Evolutionary conservation across 768 basidiomycete genomes (phyloP).

Genomic region (Mycena galopus): DNA sequence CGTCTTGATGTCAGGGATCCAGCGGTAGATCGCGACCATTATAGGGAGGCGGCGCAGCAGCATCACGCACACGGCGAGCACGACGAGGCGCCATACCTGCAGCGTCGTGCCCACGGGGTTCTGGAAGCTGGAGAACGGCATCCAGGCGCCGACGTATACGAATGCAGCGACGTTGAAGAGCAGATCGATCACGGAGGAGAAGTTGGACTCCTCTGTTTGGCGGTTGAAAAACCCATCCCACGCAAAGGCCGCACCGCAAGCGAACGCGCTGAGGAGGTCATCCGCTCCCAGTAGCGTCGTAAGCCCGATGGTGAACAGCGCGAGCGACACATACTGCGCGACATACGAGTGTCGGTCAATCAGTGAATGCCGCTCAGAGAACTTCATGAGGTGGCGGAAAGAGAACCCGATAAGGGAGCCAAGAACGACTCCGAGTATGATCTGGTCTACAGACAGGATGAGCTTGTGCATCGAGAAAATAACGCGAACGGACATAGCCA

Average conservation of each 20-base stretch:
- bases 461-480: conserved; percentile 22
- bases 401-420: conserved; percentile 81
- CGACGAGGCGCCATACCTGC: conserved; percentile 86
- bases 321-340: conserved; percentile 90
- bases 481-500: conserved; percentile 79
- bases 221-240: conserved; percentile 97
- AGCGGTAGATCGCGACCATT: conserved; percentile 87
- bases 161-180: conserved; percentile 97
- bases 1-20: conserved; percentile 97
- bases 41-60: conserved; percentile 86
- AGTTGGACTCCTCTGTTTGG: conserved; percentile 94
- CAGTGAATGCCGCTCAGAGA: conserved; percentile 86
- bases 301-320: conserved; percentile 87
- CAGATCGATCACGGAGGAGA: conserved; percentile 95
- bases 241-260: conserved; percentile 95
- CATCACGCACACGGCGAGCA: conserved; percentile 86
- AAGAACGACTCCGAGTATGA: conserved; percentile 79
- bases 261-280: conserved; percentile 94
- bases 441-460: conserved; percentile 69
- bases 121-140: conserved; percentile 89
- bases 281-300: conserved; percentile 91
- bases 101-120: conserved; percentile 72
- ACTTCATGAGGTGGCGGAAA: conserved; percentile 94
- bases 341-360: conserved; percentile 96
- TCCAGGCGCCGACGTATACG: conserved; percentile 97